Conservation (phyloP, 2,329 filamentous ascomycete genomes). For the Aureobasidium sp. region DNA sequence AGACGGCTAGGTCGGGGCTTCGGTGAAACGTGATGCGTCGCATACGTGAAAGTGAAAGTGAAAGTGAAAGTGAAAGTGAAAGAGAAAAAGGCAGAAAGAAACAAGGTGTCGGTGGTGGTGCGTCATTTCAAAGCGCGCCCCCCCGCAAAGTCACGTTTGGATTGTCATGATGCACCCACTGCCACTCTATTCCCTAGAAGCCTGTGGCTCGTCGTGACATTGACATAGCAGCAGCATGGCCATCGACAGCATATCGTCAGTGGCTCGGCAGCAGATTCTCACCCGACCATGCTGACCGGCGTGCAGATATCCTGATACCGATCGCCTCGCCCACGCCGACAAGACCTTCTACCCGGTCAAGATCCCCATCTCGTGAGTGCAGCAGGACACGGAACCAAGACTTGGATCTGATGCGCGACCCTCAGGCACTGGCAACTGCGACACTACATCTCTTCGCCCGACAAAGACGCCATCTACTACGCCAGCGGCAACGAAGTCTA, state of each 20-base stretch:
- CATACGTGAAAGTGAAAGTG: not conserved
- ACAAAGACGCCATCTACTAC: constrained; percentile 75
- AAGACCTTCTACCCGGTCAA: constrained; percentile 42
- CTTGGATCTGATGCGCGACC: not conserved
- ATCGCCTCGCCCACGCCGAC: constrained; percentile 38
- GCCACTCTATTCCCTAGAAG: not conserved
- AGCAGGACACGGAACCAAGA: constrained; percentile 24
- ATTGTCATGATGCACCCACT: not conserved
- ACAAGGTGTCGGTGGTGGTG: not conserved
- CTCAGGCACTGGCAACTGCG: constrained; percentile 78
- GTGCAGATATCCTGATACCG: constrained; percentile 39
- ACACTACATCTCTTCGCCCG: constrained; percentile 77
- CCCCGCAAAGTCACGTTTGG: constrained; percentile 1
- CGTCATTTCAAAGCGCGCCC: not conserved
- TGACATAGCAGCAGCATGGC: constrained; percentile 22
- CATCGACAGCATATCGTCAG: constrained; percentile 26
- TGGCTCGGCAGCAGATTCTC: not conserved
- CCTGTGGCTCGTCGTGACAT: not conserved
- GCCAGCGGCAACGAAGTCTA: constrained; percentile 61
- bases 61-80: not conserved
- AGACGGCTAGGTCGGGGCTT: no score
- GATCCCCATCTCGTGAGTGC: constrained; percentile 43
- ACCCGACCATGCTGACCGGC: not conserved
- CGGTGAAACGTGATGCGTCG: not conserved
- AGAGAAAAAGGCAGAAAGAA: not conserved